Percentiles rank a stretch among this genome's conserved stretches.
Evolutionary conservation across 73 alveolate species (phyloP).

Genomic region (Paraurostyla sp.): DNA sequence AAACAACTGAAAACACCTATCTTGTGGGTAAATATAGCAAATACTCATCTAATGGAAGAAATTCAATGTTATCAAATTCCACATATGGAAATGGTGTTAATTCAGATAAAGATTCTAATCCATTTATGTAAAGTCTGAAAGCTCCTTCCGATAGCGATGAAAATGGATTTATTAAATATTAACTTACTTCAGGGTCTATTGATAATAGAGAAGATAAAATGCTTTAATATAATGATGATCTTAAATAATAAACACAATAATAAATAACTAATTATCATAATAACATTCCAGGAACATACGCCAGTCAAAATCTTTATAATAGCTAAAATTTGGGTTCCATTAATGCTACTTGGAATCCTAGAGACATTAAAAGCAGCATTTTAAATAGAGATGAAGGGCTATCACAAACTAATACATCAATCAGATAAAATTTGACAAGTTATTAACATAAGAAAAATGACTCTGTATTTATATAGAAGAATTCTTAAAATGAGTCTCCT

Average conservation of each 20-base stretch:
- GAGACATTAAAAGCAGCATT: slow-evolving; percentile 6
- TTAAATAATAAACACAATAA: not conserved
- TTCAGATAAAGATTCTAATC: not conserved
- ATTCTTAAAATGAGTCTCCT: not conserved
- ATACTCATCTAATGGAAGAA: not conserved
- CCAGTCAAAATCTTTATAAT: not conserved
- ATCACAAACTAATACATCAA: not conserved
- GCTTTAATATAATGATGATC: no score
- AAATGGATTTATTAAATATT: not conserved
- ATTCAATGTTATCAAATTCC: not conserved
- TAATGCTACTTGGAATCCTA: slow-evolving; percentile 41
- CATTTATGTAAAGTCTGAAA: not conserved
- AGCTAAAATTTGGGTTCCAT: no score
- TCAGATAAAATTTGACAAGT: not conserved
- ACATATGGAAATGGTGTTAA: no score
- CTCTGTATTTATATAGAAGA: not conserved
- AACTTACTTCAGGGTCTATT: not conserved
- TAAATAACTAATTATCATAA: not conserved
- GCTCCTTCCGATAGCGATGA: slow-evolving; percentile 15
- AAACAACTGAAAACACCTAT: slow-evolving; percentile 8
- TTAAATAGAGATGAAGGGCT: not conserved
- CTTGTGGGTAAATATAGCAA: not conserved
- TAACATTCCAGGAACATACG: not conserved
- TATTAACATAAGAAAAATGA: slow-evolving; percentile 35
- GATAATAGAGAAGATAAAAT: no score